Evolutionary conservation across 306 rosid species (phyloP), one percentile per base, ranked within the genome.

Genomic region (Mimosa bimucronata): DNA sequence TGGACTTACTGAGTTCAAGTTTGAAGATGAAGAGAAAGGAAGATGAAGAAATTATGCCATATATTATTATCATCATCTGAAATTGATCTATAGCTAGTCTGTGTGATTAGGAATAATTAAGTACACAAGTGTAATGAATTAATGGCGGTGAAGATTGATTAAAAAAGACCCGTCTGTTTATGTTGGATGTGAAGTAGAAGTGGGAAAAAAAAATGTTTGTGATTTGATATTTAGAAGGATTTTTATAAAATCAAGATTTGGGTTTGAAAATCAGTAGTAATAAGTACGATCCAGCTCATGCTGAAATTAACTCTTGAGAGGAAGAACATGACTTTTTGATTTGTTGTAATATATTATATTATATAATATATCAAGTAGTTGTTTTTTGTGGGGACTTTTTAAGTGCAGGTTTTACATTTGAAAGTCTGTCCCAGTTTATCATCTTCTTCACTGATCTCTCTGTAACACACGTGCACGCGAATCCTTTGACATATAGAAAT

Each of bases 1-100:
- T 94, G 98, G 98, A 87, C 80, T 81, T 92, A 89, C 75, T 89
- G 68, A 81, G 66, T 34, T 62, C 50, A 67, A 66, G 11, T 7
- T 6, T 60, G 40, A 26, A 76, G 66, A 40, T 34, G 25, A 7
- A 12, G 29, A 50, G 48, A 21, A 61, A 45, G 75, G 61, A 41
- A 7, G 26, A 11, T 3, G 13, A 26, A 57, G 77, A 61, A 57
- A 21, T 28, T 34, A 34, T 58, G 34, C 42, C 58, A 37, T 64
- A 40, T 83, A 55, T 25, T 84, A 55, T 58, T 46, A 71, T 73
- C 48, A 55, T 58, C 40, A 71, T 76, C 58, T 77, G 50, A 69
- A 64, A 72, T 78, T 82, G 55, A 83, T 78, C 30, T 40, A 79
- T 83, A 53, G 82, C 74, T 25, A 79, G 76, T 81, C 12, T 81